Percentiles rank a stretch among this genome's conserved stretches.
Conservation (phyloP, 140 eudicot genomes). For the Cichorium intybus region DNA sequence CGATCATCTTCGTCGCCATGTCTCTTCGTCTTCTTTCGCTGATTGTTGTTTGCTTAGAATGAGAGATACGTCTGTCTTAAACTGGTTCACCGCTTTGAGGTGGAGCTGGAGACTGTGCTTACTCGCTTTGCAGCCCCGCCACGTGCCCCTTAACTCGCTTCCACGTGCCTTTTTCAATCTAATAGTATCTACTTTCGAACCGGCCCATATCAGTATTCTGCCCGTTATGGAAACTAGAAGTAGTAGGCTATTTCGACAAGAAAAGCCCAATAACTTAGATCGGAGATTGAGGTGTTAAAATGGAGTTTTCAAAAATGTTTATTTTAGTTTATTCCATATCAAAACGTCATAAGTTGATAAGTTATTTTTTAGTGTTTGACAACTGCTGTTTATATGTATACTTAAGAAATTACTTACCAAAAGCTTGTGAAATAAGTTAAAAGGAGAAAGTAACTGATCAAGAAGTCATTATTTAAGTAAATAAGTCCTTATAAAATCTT, state of each 20-base stretch:
- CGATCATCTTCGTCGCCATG: constrained; percentile 36
- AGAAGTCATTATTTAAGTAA: too few species aligned
- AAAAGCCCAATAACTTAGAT: neutral
- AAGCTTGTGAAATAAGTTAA: too few species aligned
- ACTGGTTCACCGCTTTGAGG: constrained; percentile 24
- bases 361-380: too few species aligned
- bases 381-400: too few species aligned
- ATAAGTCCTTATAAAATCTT: too few species aligned
- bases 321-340: too few species aligned
- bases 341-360: too few species aligned
- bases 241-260: neutral
- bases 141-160: constrained; percentile 7
- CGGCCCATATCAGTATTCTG: too few species aligned
- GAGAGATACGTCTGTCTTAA: constrained; percentile 6
- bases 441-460: too few species aligned
- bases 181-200: neutral
- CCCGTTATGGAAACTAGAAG: neutral
- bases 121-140: constrained; percentile 3
- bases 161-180: constrained; percentile 11
- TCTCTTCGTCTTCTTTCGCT: neutral
- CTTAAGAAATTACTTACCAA: too few species aligned
- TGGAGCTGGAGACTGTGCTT: constrained; percentile 22
- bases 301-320: too few species aligned
- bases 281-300: too few species aligned
- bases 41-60: neutral